Evolutionary conservation across 352 stramenopile genomes (phyloP).

Genomic region (Blastocystis sp.): DNA sequence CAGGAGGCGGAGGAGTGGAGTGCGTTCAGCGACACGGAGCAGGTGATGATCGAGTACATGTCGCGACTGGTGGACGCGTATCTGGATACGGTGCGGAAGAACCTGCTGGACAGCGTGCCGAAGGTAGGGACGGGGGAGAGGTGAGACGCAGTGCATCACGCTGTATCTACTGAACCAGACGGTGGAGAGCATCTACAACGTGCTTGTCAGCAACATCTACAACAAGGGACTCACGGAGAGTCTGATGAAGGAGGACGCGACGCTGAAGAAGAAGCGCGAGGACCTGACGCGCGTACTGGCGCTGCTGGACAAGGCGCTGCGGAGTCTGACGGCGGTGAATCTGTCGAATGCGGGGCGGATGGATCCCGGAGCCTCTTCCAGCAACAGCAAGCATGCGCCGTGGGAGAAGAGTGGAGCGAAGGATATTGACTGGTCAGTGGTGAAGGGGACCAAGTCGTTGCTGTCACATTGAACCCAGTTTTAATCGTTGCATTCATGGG

Average conservation of each 20-base stretch:
- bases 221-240: slow-evolving; percentile 84
- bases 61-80: slow-evolving; percentile 78
- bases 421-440: slow-evolving; percentile 25
- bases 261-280: slow-evolving; percentile 11
- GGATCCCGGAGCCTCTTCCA: not conserved
- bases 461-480: not conserved
- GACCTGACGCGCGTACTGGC: not conserved
- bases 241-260: slow-evolving; percentile 68
- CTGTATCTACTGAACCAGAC: slow-evolving; percentile 72
- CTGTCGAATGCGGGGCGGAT: not conserved
- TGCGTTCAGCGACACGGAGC: slow-evolving; percentile 73
- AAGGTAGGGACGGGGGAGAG: slow-evolving; percentile 78
- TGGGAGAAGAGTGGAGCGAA: not conserved
- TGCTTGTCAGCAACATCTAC: slow-evolving; percentile 88
- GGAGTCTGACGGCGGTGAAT: slow-evolving; percentile 8
- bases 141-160: slow-evolving; percentile 90
- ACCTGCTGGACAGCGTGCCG: slow-evolving; percentile 94
- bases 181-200: slow-evolving; percentile 91
- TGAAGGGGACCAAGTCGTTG: not conserved
- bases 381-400: not conserved
- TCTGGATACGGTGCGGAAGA: slow-evolving; percentile 95
- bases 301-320: slow-evolving; percentile 6
- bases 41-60: slow-evolving; percentile 90
- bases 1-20: slow-evolving; percentile 84
- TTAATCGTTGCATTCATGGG: slow-evolving; percentile 38